Percentiles rank a stretch among this genome's conserved stretches.
Evolutionary conservation across 2,329 filamentous ascomycete species (phyloP).

Genomic region (Atkinsonella hypoxylon): DNA sequence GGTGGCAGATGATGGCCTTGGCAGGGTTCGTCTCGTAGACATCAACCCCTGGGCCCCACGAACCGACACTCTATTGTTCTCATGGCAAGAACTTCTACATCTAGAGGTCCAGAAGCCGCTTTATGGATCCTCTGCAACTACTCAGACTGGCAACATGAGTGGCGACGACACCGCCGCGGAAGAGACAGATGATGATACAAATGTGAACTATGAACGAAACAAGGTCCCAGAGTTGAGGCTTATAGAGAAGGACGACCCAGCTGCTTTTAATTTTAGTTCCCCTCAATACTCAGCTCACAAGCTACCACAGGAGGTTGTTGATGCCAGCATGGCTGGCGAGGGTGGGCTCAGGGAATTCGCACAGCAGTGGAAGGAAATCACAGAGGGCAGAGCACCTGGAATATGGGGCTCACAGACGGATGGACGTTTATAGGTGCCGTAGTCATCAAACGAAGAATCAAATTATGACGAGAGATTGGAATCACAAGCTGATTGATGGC

Average conservation of each 20-base stretch:
- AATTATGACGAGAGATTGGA: background rate
- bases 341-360: slow-evolving; percentile 74
- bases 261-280: slow-evolving; percentile 75
- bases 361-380: slow-evolving; percentile 57
- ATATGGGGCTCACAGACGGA: slow-evolving; percentile 26
- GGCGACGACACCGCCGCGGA: slow-evolving; percentile 26
- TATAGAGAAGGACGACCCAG: slow-evolving; percentile 72
- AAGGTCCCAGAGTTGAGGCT: slow-evolving; percentile 69
- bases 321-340: slow-evolving; percentile 53
- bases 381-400: slow-evolving; percentile 26
- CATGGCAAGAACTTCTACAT: slow-evolving; percentile 75
- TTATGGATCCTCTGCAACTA: slow-evolving; percentile 30
- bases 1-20: slow-evolving; percentile 45
- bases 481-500: too few relatives aligned
- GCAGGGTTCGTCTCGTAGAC: slow-evolving; percentile 75
- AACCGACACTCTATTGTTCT: slow-evolving; percentile 82
- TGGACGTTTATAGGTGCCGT: background rate
- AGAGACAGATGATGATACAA: slow-evolving; percentile 25
- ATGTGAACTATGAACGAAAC: slow-evolving; percentile 41
- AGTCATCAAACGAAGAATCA: slow-evolving; percentile 3
- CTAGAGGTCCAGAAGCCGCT: slow-evolving; percentile 50
- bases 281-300: slow-evolving; percentile 93
- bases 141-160: slow-evolving; percentile 18
- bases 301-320: slow-evolving; percentile 83
- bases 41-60: slow-evolving; percentile 89